phyloP scores from a whole-genome alignment of 805 yeast species.

The Starmerella sirachaensis region DNA sequence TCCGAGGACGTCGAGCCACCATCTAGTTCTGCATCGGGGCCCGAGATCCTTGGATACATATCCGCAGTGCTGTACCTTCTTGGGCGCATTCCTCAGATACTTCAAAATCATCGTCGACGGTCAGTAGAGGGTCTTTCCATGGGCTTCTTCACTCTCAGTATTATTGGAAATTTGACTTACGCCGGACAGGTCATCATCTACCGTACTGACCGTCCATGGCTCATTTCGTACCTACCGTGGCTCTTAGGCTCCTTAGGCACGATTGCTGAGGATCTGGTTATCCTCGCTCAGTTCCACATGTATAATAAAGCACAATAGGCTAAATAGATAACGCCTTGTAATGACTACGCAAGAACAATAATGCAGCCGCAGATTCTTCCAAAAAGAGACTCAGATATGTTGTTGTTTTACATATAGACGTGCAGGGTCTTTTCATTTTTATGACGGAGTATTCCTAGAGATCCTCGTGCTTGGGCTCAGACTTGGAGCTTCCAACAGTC shows the following conservation, averaged over 20 bases:
- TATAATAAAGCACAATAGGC: constrained; percentile 27
- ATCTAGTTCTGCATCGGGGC: constrained; percentile 38
- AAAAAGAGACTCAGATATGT: too few relatives aligned
- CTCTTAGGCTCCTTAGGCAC: constrained; percentile 69
- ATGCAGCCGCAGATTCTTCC: neutral
- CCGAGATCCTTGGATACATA: constrained; percentile 58
- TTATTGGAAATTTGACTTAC: constrained; percentile 64
- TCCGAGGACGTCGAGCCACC: constrained; percentile 18
- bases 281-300: constrained; percentile 54
- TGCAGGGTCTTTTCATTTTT: neutral
- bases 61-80: constrained; percentile 59
- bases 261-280: constrained; percentile 53
- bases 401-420: neutral
- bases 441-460: constrained; percentile 19
- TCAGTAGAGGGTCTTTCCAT: constrained; percentile 81
- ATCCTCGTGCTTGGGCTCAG: constrained; percentile 11
- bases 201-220: constrained; percentile 48
- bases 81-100: constrained; percentile 76
- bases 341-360: neutral
- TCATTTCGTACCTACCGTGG: constrained; percentile 60
- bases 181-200: constrained; percentile 60
- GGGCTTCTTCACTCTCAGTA: constrained; percentile 61
- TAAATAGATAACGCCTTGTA: neutral
- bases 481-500: constrained; percentile 1
- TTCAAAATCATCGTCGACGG: constrained; percentile 62